Evolutionary conservation across 176 grass and related monocot genomes (phyloP), one percentile per base, ranked within the genome.

Genomic region (Carex pumila): DNA sequence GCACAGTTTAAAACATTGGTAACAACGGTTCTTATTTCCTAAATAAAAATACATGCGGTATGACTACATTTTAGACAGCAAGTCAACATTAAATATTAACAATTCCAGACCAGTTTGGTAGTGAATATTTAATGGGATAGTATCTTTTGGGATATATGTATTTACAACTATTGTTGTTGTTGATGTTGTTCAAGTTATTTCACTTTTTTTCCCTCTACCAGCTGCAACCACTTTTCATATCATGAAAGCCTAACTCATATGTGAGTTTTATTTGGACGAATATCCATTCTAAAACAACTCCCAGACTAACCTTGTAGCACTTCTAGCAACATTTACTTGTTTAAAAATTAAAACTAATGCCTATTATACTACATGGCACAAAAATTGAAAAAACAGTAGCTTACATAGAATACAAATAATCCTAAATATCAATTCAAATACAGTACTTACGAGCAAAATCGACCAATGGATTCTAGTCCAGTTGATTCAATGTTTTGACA

Each of bases 401-500:
- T 56, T 57, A 17, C 54, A 3, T 79, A 30, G 30, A 31, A 82
- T 61, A 65, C 31, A 25, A 65, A 17, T 82, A 65, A 65, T 65
- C n/a, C 12, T 45, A 65, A 52, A 25, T 65, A 65, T 49, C 6
- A 81, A 70, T 55, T 15, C n/a, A 68, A 84, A 84, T 31, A 85
- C 68, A 52, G 83, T 81, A 88, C 92, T 84, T 94, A 97, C 95
- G 84, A 89, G 92, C 92, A 97, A 87, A 90, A 94, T 71, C 79
- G 87, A 85, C 95, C 95, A 86, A 97, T 86, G 43, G 88, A 88
- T 79, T 94, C 89, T 69, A 97, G 58, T 69, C 92, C 92, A 79
- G 87, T 90, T 34, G 90, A 92, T 84, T 91, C 95, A 88, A 94
- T 91, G 84, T 87, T 92, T 52, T 92, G 92, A 80, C 95, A 97